Base-by-base conservation (phyloP, 306 rosid species). In the Cicer arietinum region DNA sequence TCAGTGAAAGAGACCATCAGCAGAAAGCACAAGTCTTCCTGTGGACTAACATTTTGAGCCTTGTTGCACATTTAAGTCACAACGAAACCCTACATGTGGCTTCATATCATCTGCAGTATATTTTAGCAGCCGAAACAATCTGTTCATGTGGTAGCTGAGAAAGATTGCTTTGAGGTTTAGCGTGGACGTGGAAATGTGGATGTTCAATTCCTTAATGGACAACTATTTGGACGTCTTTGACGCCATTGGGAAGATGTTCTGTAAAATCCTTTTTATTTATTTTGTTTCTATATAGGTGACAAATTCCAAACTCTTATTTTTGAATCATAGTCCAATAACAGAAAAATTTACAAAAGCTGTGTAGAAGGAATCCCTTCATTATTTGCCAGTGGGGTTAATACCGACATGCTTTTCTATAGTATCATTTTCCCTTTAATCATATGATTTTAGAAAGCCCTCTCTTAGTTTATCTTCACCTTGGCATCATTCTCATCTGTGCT, bases 1-100 rank as follows among this genome's bases (percentile, higher is more conserved):
- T 74, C 82, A 83, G 83, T 79, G 87, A 74, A 94, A 89, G 90
- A 89, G 71, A 81, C 69, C 83, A 69, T 71, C 90, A 16, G 30
- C 77, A 3, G 96, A 94, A 18, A 74, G 84, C 78, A 11, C 85
- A 18, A 76, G 79, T 70, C 85, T 81, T 51, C 75, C 79, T 5
- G 74, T 51, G 73, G 91, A 91, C 68, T 91, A 83, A 91, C 61
- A 11, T 40, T 16, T 73, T 86, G 73, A 84, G 83, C 85, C 79
- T 16, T 47, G 25, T 64, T 60, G 54, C 73, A 62, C 62, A 62
- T 8, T 7, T 71, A 78, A 77, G 84, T 75, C 78, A 50, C 80
- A 46, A 65, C 60, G 8, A 6, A 54, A 54, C 40, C 73, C 41
- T 78, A 1, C 74, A 16, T 69, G 88, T 74, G 69, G 78, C 77